Evolutionary conservation across 345 rosid species (phyloP).

Genomic region (Eucalyptus erythrocorys): DNA sequence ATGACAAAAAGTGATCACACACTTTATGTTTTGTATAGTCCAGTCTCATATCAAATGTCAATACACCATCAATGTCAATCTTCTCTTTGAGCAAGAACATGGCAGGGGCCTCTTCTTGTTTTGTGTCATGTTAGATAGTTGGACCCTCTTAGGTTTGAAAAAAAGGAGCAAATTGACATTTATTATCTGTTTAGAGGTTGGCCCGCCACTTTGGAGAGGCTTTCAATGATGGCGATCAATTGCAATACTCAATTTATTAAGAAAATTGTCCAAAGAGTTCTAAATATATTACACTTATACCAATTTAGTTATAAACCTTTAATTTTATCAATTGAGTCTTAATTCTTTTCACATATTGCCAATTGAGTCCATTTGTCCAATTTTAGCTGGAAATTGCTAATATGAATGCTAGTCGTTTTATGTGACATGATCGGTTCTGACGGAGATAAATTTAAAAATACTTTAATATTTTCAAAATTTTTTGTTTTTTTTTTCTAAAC

Average conservation of each 20-base stretch:
- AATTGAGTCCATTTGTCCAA: too few relatives aligned
- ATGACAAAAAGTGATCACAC: background rate
- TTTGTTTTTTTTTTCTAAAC: too few relatives aligned
- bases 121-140: background rate
- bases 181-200: background rate
- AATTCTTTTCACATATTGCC: too few relatives aligned
- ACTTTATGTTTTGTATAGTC: background rate
- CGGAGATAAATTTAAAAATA: too few relatives aligned
- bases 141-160: background rate
- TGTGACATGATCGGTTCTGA: rapidly evolving
- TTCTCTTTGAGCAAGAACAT: background rate
- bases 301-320: too few relatives aligned
- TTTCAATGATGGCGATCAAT: background rate
- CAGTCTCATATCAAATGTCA: background rate
- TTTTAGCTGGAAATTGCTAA: too few relatives aligned
- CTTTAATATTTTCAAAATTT: too few relatives aligned
- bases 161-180: background rate
- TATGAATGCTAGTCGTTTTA: rapidly evolving
- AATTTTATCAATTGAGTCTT: too few relatives aligned
- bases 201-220: background rate
- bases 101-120: background rate
- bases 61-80: background rate
- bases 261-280: too few relatives aligned
- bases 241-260: background rate
- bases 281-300: too few relatives aligned